A percentile compares a stretch with the other conserved stretches of the same genome.
These are phyloP conservation scores for Cryptococcus sp. DNA, from an alignment of 1,284 basidiomycete genomes.

Conservation along the genomic window DNA sequence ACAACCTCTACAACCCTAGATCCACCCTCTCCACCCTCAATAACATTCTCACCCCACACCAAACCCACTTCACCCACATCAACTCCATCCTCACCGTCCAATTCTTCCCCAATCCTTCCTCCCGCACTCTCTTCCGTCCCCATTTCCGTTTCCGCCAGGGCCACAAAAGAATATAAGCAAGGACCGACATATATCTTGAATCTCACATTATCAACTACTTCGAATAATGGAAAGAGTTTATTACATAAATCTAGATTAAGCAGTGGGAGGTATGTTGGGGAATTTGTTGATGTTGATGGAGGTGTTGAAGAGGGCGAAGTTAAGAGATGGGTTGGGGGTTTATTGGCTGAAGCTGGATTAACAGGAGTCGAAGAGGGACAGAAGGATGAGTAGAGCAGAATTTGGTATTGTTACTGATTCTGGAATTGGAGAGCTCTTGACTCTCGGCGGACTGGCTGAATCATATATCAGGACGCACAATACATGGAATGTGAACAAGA, in stretches of 20 bases:
- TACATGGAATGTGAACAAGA: too few species aligned
- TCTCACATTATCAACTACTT: conserved; percentile 36
- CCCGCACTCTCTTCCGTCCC: conserved; percentile 1
- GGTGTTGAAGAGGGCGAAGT: conserved; percentile 44
- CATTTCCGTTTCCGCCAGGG: background rate
- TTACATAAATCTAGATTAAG: conserved; percentile 38
- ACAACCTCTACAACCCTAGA: conserved; percentile 33
- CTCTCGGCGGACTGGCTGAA: too few species aligned
- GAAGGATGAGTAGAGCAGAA: conserved; percentile 26
- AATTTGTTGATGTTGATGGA: conserved; percentile 39
- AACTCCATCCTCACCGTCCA: conserved; percentile 9
- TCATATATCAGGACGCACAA: too few species aligned
- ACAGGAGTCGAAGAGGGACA: conserved; percentile 28
- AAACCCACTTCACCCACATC: conserved; percentile 34
- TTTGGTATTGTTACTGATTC: too few species aligned
- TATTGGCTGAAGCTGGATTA: conserved; percentile 37
- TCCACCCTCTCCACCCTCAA: conserved; percentile 21
- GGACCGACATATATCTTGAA: conserved; percentile 40
- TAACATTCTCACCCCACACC: conserved; percentile 40
- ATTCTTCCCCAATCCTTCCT: conserved; percentile 5
- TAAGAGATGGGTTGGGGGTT: conserved; percentile 29
- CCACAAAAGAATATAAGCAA: background rate
- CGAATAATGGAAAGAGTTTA: conserved; percentile 42
- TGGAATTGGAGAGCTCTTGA: too few species aligned
- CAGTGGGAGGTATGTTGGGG: conserved; percentile 32